Evolutionary conservation across 2,329 filamentous ascomycete genomes (phyloP), one percentile per base, ranked within the genome.

Genomic region (Fusarium armeniacum): DNA sequence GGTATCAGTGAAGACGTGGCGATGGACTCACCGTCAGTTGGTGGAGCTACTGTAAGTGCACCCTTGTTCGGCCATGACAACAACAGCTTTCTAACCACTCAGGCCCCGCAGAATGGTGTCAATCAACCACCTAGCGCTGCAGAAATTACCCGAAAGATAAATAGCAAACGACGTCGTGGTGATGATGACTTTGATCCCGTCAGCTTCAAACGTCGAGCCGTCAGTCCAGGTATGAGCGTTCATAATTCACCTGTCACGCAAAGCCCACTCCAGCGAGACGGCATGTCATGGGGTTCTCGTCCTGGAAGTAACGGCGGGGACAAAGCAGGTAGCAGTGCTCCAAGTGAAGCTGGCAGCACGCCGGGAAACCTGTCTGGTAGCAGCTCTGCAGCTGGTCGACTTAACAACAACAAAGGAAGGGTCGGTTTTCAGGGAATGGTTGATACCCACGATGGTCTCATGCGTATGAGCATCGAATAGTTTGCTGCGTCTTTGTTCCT

Each of bases 401-500:
- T 83, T 72, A 82, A 84, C 71, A 82, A 85, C 72, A 87, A 85
- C 72, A 87, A 85, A 77, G 90, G 84, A 67, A 80, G 93, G 35
- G 85, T 97, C 16, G 93, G 93, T 11, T 86, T 97, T 72, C 94
- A 98, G 80, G 93, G 94, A 2, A 98, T 98, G 94, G 91, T 89
- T 20, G 95, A 98, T 80, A 95, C 95, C n/a, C 93, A 93, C 77
- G 95, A 98, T 78, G 93, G 94, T 3, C 85, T 98, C 70, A 97
- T 97, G 91, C 94, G 95, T 75, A 96, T 98, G 92, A 97, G 93
- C 79, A 97, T 98, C 75, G 94, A 98, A 79, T 97, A 82, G 46
- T 22, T 33, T 49, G 41, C n/a, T 46, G 40, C 10, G 32, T 32
- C 40, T 28, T 22, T 49, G 50, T 30, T 44, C 44, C 38, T 44